These are phyloP conservation scores for Panicum virgatum DNA, from an alignment of 202 grass and related monocot genomes.

Conservation along the genomic window DNA sequence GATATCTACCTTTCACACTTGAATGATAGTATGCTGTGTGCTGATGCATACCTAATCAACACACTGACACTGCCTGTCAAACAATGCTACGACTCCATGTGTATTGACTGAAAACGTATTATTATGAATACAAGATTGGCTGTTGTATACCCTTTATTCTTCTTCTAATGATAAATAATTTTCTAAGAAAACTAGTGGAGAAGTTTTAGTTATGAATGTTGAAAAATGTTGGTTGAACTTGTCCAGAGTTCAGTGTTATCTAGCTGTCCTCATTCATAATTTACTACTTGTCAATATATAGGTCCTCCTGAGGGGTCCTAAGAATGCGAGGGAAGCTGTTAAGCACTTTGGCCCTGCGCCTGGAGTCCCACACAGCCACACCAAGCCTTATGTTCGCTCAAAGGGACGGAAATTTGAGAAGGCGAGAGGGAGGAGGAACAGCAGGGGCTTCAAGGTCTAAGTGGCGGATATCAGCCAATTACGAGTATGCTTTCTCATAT, in stretches of 20 bases:
- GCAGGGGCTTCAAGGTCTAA: constrained; percentile 78
- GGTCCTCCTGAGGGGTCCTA: constrained; percentile 77
- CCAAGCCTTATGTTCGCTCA: constrained; percentile 71
- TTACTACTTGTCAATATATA: constrained; percentile 14
- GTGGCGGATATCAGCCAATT: background rate
- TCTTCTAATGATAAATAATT: background rate
- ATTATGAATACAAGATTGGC: background rate
- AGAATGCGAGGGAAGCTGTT: constrained; percentile 83
- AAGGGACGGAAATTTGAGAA: constrained; percentile 95
- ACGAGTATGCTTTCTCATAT: background rate
- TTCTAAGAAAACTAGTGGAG: background rate
- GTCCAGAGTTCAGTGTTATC: background rate
- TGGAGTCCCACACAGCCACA: constrained; percentile 83
- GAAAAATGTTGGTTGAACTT: background rate
- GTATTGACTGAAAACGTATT: too few relatives aligned
- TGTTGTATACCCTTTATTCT: background rate
- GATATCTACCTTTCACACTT: background rate
- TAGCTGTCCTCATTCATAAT: background rate
- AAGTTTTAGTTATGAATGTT: background rate
- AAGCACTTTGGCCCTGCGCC: constrained; percentile 80
- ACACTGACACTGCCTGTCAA: background rate
- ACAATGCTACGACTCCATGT: background rate
- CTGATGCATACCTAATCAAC: background rate
- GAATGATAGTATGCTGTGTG: background rate
- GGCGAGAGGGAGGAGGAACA: constrained; percentile 86